Evolutionary conservation across 805 yeast genomes (phyloP), one percentile per base, ranked within the genome.

Genomic region (Scheffersomyces amazonensis): DNA sequence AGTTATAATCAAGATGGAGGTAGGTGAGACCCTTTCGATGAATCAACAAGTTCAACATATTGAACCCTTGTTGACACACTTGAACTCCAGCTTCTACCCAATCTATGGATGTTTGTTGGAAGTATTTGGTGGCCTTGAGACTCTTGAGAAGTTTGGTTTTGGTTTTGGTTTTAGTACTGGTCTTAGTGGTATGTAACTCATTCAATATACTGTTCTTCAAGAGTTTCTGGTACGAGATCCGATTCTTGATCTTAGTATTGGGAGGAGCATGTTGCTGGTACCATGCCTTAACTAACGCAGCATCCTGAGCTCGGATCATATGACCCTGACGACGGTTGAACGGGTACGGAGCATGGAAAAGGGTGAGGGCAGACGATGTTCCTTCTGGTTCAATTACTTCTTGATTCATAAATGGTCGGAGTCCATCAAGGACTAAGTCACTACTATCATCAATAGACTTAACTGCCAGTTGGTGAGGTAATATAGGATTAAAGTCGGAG

Each of bases 71-170:
- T 27, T 80, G 76, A 53, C 96, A 86, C 2, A 93, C 80, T 62
- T 93, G 98, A 40, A 93, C 67, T 20, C 97, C 99, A 1, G 98
- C 99, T 59, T 93, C 99, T 2, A 91, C 93, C 99, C 99, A 93
- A 60, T 93, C 99, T 35, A 93, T 81, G 0, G 90, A 75, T 0
- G 99, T 91, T 50, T 86, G 83, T 54, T 88, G 96, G 62, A 93
- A 93, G 58, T 78, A 93, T 53, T 87, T 90, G 0, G 99, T 93
- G 32, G 75, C 71, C 41, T 80, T 78, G 47, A 93, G 71, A 21
- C 80, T 72, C 44, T 78, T 79, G 19, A 93, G 56, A 11, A 93
- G 64, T 28, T 77, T 73, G 5, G 75, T 71, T 48, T 80, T 83
- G 22, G 67, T 64, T 2, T 70, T 64, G 2, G 68, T 62, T 17